Percentiles rank a stretch among this genome's conserved stretches.
Conservation (phyloP, 148 eudicot species). For the Chenopodium berlandieri region DNA sequence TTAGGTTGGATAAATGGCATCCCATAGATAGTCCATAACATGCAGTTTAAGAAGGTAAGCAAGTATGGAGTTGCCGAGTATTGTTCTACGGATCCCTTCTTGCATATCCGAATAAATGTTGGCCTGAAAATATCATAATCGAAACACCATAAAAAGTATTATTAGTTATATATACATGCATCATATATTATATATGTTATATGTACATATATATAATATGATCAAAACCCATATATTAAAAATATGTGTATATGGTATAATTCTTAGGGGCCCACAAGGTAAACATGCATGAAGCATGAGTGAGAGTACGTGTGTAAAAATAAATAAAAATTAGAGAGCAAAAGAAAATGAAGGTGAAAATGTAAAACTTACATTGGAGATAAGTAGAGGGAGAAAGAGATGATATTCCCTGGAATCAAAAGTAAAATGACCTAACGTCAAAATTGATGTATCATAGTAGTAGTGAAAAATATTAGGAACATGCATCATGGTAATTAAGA, state of each 20-base stretch:
- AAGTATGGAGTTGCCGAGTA: constrained; percentile 73
- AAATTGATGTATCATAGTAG: neutral
- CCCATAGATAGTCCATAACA: constrained; percentile 74
- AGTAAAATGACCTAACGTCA: constrained; percentile 32
- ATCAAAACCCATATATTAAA: no score
- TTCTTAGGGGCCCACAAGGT: neutral
- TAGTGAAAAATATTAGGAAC: neutral
- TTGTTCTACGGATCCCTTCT: constrained; percentile 72
- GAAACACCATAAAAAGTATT: neutral
- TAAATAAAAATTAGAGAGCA: neutral
- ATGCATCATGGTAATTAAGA: neutral
- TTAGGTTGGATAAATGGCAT: constrained; percentile 80
- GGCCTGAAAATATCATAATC: constrained; percentile 42
- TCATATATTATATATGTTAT: no score
- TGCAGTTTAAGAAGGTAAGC: constrained; percentile 67
- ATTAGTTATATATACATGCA: neutral
- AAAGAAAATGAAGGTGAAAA: no score
- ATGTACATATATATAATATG: no score
- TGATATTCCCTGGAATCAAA: constrained; percentile 30
- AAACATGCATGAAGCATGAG: constrained; percentile 1
- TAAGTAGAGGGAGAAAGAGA: constrained; percentile 31
- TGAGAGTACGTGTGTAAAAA: neutral
- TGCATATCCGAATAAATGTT: constrained; percentile 65
- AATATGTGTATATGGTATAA: neutral
- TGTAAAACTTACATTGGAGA: constrained; percentile 31